These are phyloP conservation scores for Candida khao-thaluensis DNA, from an alignment of 805 yeast species.

Conservation along the genomic window DNA sequence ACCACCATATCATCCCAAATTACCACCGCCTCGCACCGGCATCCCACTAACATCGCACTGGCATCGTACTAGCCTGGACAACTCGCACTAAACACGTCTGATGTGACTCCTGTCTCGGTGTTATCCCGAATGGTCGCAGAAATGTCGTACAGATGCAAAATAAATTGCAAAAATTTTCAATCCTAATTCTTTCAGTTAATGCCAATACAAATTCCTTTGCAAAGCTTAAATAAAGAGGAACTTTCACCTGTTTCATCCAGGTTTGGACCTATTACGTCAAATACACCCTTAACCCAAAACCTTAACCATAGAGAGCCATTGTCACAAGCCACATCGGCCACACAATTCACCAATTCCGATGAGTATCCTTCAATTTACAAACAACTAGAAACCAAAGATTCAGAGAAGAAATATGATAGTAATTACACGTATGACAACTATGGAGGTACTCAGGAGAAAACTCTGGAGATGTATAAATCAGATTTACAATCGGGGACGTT, in stretches of 20 bases:
- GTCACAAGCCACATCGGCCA: conserved; percentile 5
- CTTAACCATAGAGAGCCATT: not conserved
- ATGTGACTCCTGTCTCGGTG: no score
- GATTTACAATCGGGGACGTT: conserved; percentile 22
- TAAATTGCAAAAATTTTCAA: conserved; percentile 1
- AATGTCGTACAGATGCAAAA: conserved; percentile 1
- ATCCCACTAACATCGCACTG: no score
- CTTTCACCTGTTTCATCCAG: not conserved
- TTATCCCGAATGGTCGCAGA: conserved; percentile 1
- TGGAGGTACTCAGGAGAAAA: conserved; percentile 4
- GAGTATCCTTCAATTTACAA: not conserved
- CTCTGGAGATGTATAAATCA: conserved; percentile 18
- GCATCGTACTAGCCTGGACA: no score
- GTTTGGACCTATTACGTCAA: not conserved
- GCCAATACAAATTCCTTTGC: conserved; percentile 1
- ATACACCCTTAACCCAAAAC: not conserved
- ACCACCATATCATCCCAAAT: no score
- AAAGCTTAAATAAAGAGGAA: not conserved
- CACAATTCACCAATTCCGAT: not conserved
- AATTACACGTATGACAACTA: not conserved
- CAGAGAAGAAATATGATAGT: not conserved
- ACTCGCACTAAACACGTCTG: no score
- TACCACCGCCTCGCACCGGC: no score
- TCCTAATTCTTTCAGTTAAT: not conserved
- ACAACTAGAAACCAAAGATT: not conserved